These are phyloP conservation scores for Sherardia arvensis DNA, from an alignment of 257 asterid genomes.

Conservation along the genomic window DNA sequence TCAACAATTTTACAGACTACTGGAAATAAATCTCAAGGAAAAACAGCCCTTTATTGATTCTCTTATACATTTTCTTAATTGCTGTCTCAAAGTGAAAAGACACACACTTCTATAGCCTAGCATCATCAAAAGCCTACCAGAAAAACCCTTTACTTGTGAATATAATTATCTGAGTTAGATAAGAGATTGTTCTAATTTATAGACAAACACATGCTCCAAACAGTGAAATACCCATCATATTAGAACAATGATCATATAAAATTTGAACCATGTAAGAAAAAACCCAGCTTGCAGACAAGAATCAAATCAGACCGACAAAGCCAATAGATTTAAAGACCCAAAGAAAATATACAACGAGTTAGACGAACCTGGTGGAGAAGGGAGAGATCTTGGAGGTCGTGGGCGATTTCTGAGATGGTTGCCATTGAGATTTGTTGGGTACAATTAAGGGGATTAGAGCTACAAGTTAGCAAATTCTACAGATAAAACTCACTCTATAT, in stretches of 20 bases:
- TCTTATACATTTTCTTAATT: too few relatives aligned
- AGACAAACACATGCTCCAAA: too few relatives aligned
- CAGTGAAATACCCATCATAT: not conserved
- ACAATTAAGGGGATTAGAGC: not conserved
- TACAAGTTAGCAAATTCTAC: constrained; percentile 3
- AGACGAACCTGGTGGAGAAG: constrained; percentile 35
- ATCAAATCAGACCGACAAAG: not conserved
- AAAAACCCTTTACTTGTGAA: too few relatives aligned
- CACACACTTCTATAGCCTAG: too few relatives aligned
- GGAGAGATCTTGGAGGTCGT: constrained; percentile 25
- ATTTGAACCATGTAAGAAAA: not conserved
- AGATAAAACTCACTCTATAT: constrained; percentile 4
- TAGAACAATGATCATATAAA: too few relatives aligned
- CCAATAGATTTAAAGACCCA: not conserved
- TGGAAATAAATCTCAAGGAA: not conserved
- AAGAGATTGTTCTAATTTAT: too few relatives aligned
- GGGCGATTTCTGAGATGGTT: constrained; percentile 27
- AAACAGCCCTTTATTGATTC: not conserved
- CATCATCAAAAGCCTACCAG: too few relatives aligned
- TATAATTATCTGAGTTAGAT: too few relatives aligned
- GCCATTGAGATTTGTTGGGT: constrained; percentile 25
- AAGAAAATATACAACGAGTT: not conserved
- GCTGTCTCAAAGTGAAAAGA: not conserved
- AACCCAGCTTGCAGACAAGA: not conserved
- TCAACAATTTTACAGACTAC: not conserved